Percentiles rank a stretch among this genome's conserved stretches.
Evolutionary conservation across 768 basidiomycete genomes (phyloP).

Genomic region (Rhodotorula graminis): DNA sequence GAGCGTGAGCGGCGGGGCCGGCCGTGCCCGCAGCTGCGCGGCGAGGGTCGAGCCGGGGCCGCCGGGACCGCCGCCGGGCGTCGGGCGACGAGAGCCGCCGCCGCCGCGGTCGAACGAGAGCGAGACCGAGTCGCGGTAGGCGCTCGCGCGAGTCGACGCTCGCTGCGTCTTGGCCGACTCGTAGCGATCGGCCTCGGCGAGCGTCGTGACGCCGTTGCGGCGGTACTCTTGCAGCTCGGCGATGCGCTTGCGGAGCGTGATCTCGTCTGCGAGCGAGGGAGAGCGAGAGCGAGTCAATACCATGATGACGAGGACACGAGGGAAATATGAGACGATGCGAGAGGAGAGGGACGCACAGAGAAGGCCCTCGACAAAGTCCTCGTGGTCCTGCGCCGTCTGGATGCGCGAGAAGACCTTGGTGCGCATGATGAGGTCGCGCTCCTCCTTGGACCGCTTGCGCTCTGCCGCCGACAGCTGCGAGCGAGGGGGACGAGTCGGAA

Average conservation of each 20-base stretch:
- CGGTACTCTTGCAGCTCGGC: slow-evolving; percentile 87
- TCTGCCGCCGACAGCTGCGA: slow-evolving; percentile 82
- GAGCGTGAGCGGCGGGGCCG: slow-evolving; percentile 62
- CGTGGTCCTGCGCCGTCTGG: slow-evolving; percentile 87
- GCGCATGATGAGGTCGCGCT: slow-evolving; percentile 81
- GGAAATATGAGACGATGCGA: background rate
- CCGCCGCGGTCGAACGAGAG: slow-evolving; percentile 19
- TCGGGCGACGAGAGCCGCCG: slow-evolving; percentile 1
- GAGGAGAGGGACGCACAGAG: slow-evolving; percentile 60
- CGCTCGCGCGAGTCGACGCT: slow-evolving; percentile 2
- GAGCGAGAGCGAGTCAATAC: background rate
- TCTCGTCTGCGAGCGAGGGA: slow-evolving; percentile 61
- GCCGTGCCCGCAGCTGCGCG: slow-evolving; percentile 2
- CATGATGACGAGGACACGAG: no score
- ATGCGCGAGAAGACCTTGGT: slow-evolving; percentile 84
- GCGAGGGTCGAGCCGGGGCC: background rate
- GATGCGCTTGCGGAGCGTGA: slow-evolving; percentile 77
- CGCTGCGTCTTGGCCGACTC: slow-evolving; percentile 59
- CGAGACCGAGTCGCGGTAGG: slow-evolving; percentile 26
- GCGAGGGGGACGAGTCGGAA: background rate
- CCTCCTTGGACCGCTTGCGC: slow-evolving; percentile 83
- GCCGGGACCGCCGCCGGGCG: background rate
- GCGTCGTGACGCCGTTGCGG: slow-evolving; percentile 71
- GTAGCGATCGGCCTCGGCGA: slow-evolving; percentile 87
- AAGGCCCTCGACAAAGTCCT: slow-evolving; percentile 78